These are phyloP conservation scores for Aspergillus homomorphus DNA, from an alignment of 495 filamentous ascomycete genomes.

Conservation along the genomic window DNA sequence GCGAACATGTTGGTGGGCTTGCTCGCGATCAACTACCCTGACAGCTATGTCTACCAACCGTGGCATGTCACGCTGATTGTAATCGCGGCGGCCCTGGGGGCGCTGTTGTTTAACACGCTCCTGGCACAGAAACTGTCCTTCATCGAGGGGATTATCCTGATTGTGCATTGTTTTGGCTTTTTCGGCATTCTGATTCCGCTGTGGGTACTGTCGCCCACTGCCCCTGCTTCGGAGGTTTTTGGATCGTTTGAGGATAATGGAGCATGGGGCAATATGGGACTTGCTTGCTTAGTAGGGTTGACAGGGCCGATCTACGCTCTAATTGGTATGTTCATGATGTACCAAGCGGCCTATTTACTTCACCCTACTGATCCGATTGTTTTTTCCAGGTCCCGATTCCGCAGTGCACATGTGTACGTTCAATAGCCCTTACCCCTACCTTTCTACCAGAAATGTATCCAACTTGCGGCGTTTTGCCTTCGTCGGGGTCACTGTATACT, in stretches of 20 bases:
- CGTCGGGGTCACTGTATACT: no score
- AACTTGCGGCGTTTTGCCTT: no score
- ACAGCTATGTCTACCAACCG: constrained; percentile 29
- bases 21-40: constrained; percentile 41
- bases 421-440: background rate
- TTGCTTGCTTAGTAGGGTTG: constrained; percentile 46
- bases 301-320: constrained; percentile 42
- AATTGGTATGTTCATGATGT: constrained; percentile 26
- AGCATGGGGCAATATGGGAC: constrained; percentile 38
- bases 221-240: constrained; percentile 40
- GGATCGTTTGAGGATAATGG: constrained; percentile 46
- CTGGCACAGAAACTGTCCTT: constrained; percentile 36
- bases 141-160: constrained; percentile 36
- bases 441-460: background rate
- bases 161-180: constrained; percentile 41
- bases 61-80: constrained; percentile 46
- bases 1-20: constrained; percentile 27
- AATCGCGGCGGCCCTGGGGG: constrained; percentile 36
- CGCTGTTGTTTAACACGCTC: constrained; percentile 41
- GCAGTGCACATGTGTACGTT: constrained; percentile 38
- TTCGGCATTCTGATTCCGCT: constrained; percentile 40
- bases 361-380: background rate
- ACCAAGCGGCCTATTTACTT: no score
- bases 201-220: constrained; percentile 41
- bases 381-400: constrained; percentile 23